These are phyloP conservation scores for Alternaria panax DNA, from an alignment of 2,329 filamentous ascomycete genomes.

Conservation along the genomic window DNA sequence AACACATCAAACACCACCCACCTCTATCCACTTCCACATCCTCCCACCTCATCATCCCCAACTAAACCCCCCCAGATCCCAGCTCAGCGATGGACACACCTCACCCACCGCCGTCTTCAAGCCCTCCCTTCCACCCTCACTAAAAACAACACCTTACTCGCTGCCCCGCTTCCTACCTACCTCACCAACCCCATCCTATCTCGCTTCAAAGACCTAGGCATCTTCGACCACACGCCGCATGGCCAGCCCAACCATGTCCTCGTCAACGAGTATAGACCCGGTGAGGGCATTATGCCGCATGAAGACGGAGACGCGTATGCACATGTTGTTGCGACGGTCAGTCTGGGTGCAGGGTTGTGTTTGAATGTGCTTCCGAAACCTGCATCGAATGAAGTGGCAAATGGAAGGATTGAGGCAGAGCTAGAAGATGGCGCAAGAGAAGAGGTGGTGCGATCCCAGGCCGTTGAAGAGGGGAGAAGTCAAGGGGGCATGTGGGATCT, in stretches of 20 bases:
- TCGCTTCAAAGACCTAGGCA: constrained; percentile 57
- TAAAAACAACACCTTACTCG: constrained; percentile 73
- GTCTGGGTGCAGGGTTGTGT: constrained; percentile 78
- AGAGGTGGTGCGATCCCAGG: neutral
- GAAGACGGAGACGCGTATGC: constrained; percentile 91
- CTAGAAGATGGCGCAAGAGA: neutral
- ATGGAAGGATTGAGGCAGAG: constrained; percentile 53
- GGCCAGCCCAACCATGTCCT: constrained; percentile 84
- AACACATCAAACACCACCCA: neutral
- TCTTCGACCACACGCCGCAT: constrained; percentile 74
- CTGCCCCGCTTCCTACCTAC: constrained; percentile 76
- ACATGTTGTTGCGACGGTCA: constrained; percentile 89
- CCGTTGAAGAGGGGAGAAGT: neutral
- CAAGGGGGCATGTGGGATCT: constrained; percentile 18
- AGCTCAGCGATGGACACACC: constrained; percentile 75
- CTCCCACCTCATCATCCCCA: neutral
- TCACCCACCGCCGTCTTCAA: constrained; percentile 89
- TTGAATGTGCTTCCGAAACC: constrained; percentile 71
- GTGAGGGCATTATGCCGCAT: constrained; percentile 96
- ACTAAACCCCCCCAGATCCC: constrained; percentile 51
- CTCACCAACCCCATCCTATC: constrained; percentile 73
- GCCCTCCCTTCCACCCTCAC: constrained; percentile 87
- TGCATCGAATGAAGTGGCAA: too few species aligned
- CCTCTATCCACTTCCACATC: neutral
- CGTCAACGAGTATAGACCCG: constrained; percentile 88